Conservation (phyloP, 352 stramenopile genomes). For the Phytophthora brassicae region DNA sequence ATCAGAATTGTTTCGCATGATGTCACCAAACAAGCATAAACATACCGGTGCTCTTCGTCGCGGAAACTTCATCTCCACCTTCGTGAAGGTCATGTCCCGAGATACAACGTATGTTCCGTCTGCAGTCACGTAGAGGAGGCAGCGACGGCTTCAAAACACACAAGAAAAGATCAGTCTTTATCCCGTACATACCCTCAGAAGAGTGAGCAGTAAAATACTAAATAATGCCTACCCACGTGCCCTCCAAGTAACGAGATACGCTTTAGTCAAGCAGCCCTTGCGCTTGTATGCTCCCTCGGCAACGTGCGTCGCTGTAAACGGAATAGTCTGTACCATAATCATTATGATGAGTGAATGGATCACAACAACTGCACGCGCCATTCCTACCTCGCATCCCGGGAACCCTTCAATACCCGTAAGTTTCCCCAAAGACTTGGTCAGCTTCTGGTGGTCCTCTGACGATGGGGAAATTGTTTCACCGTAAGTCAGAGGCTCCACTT, state of each 20-base stretch:
- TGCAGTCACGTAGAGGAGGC: slow-evolving; percentile 71
- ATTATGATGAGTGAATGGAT: neutral
- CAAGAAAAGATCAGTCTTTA: slow-evolving; percentile 5
- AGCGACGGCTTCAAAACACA: slow-evolving; percentile 56
- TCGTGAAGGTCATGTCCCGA: slow-evolving; percentile 81
- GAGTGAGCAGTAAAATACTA: neutral
- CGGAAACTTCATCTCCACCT: slow-evolving; percentile 90
- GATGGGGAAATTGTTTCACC: slow-evolving; percentile 56
- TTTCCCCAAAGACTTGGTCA: slow-evolving; percentile 59
- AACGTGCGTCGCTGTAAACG: slow-evolving; percentile 83
- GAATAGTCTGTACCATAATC: slow-evolving; percentile 57
- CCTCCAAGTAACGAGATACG: slow-evolving; percentile 86
- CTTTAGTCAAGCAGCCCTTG: slow-evolving; percentile 72
- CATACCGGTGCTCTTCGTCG: slow-evolving; percentile 64
- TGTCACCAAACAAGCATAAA: neutral
- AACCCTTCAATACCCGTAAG: slow-evolving; percentile 78
- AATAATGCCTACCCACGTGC: slow-evolving; percentile 62
- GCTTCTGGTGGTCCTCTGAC: slow-evolving; percentile 67
- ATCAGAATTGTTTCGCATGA: neutral
- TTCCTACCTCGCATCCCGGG: slow-evolving; percentile 75
- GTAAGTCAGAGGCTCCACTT: slow-evolving; percentile 64
- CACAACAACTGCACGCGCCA: neutral
- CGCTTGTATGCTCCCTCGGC: slow-evolving; percentile 69
- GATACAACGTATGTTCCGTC: slow-evolving; percentile 80
- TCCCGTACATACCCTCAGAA: neutral